Base-by-base conservation (phyloP, 768 basidiomycete genomes). In the Lactifluus volemus region DNA sequence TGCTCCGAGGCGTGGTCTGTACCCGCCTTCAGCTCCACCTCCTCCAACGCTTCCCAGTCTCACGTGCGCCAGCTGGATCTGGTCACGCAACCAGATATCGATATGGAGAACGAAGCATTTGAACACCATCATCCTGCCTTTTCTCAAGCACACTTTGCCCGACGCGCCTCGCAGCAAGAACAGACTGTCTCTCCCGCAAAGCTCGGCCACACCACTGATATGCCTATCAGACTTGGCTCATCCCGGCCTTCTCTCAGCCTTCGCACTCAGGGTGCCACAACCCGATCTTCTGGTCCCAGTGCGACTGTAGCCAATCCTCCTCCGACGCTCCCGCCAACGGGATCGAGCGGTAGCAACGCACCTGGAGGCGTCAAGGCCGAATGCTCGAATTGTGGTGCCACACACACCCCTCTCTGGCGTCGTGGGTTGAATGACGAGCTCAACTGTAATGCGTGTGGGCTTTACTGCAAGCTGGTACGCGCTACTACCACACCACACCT, bases 361-460 rank as follows among this genome's bases (percentile, higher is more conserved):
- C 81, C 80, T 5, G 80, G 78, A 21, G 81, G 81, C 29, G 79
- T 80, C 61, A 92, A 92, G 74, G 88, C 88, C 7, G 91, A 92
- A 67, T 92, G 91, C 68, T 86, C 86, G 5, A 92, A 92, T 72
- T 92, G 90, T 67, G 91, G 90, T n/a, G 90, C 90, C 4, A 92
- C 89, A 0, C 89, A 91, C 64, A 92, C 91, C 0, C 90, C 91
- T 7, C 80, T 93, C 30, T 93, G 91, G 90, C 78, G 91, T 17
- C 80, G 90, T 3, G 91, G 90, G 0, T 72, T 93, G 67, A 92
- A 92, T 63, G 91, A 93, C 65, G 90, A 93, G 73, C 72, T 93
- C 60, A 93, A 93, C 67, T 92, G 91, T 69, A 92, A 93, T 66
- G 90, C 90, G 0, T 92, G 90, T 65, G 91, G 90, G 5, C 74